These are phyloP conservation scores for Sporothrix humicola DNA, from an alignment of 2,329 filamentous ascomycete species.

Conservation along the genomic window DNA sequence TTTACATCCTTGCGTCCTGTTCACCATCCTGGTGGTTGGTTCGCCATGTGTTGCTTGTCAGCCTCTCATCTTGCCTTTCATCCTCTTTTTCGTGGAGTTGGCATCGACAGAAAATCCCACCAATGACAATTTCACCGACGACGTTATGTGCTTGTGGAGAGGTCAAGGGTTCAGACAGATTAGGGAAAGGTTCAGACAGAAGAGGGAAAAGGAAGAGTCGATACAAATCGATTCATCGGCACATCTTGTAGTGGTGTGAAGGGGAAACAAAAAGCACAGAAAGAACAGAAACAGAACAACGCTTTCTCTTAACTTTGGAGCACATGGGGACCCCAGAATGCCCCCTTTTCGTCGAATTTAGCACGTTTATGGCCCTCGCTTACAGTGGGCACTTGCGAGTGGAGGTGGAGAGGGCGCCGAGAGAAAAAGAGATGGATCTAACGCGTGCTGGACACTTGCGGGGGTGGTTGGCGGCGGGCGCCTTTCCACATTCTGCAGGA, in stretches of 20 bases:
- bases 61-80: not conserved
- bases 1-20: not conserved
- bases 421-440: constrained; percentile 9
- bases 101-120: constrained; percentile 25
- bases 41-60: not conserved
- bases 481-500: constrained; percentile 28
- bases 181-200: not conserved
- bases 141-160: not conserved
- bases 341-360: not conserved
- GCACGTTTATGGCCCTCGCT: not conserved
- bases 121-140: constrained; percentile 32
- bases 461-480: not conserved
- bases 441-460: not conserved
- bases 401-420: not conserved
- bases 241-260: not conserved
- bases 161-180: not conserved
- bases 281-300: not conserved
- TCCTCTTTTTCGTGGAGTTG: constrained; percentile 4
- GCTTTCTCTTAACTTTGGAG: not conserved
- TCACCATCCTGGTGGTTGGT: not conserved
- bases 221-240: not conserved
- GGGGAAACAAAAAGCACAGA: too few species aligned
- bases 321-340: constrained; percentile 22
- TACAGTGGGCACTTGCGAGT: not conserved
- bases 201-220: not conserved